These are phyloP conservation scores for Mycena venus DNA, from an alignment of 768 basidiomycete species.

Conservation along the genomic window DNA sequence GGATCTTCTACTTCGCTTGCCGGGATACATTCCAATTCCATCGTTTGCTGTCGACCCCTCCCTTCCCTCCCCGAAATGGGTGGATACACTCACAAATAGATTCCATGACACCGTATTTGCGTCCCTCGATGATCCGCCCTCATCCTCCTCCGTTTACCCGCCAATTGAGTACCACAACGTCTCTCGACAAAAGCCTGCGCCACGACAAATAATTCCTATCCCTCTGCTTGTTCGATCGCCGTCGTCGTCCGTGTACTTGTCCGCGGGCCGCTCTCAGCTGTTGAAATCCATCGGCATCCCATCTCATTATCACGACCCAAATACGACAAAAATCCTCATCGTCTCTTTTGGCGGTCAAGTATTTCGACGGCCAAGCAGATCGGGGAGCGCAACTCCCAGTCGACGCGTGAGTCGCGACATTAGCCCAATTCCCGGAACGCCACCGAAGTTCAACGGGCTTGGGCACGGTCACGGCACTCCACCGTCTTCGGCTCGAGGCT, in stretches of 20 bases:
- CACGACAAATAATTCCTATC: conserved; percentile 60
- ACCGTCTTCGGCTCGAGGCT: background rate
- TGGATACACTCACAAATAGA: conserved; percentile 60
- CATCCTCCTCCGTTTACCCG: conserved; percentile 52
- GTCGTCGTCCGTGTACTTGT: conserved; percentile 61
- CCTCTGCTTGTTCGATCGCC: conserved; percentile 82
- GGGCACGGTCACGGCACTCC: background rate
- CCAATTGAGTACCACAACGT: conserved; percentile 52
- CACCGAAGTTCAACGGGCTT: background rate
- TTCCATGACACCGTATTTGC: conserved; percentile 62
- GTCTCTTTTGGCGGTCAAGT: conserved; percentile 88
- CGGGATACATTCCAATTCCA: conserved; percentile 83
- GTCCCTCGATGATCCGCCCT: conserved; percentile 51
- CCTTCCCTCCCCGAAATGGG: conserved; percentile 76
- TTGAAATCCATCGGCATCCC: conserved; percentile 74
- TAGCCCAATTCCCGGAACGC: background rate
- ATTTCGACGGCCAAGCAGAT: conserved; percentile 67
- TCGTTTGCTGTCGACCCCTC: conserved; percentile 68
- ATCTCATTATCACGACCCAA: conserved; percentile 57
- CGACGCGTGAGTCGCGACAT: conserved; percentile 31
- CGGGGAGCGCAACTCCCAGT: conserved; percentile 51
- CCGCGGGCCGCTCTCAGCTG: conserved; percentile 65
- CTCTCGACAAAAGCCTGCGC: conserved; percentile 37
- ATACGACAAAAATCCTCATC: conserved; percentile 71
- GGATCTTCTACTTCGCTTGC: conserved; percentile 77